Evolutionary conservation across 129 eudicot genomes (phyloP).

Genomic region (Scalesia atractyloides): DNA sequence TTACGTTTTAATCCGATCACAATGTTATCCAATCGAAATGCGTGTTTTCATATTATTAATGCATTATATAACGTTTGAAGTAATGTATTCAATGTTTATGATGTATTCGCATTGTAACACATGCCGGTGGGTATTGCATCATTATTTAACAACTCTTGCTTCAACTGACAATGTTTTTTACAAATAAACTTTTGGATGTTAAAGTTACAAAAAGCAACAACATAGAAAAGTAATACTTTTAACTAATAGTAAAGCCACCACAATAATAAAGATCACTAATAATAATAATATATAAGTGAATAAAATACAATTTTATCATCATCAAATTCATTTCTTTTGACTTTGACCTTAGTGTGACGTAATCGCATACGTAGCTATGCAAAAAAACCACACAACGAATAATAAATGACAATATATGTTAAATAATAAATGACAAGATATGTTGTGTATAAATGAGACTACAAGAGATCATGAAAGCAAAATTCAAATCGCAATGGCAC

Average conservation of each 20-base stretch:
- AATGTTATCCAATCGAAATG: too few relatives aligned
- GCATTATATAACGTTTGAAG: too few relatives aligned
- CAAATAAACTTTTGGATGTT: too few relatives aligned
- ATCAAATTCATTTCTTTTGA: slow-evolving; percentile 3
- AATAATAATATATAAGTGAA: neutral
- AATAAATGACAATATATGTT: neutral
- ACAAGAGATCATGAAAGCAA: neutral
- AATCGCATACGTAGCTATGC: slow-evolving; percentile 18
- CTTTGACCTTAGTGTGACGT: slow-evolving; percentile 5
- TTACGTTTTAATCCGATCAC: too few relatives aligned
- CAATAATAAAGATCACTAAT: neutral
- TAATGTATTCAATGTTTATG: too few relatives aligned
- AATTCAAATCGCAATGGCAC: slow-evolving; percentile 24
- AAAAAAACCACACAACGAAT: slow-evolving; percentile 8
- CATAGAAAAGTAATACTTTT: neutral
- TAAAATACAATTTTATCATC: neutral
- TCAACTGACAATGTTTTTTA: too few relatives aligned
- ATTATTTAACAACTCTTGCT: too few relatives aligned
- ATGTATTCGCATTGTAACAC: too few relatives aligned
- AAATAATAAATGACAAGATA: neutral
- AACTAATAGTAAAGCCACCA: neutral
- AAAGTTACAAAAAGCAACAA: too few relatives aligned
- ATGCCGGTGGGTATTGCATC: too few relatives aligned
- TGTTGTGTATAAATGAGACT: slow-evolving; percentile 4
- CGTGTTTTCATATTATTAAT: too few relatives aligned